These are phyloP conservation scores for Sporothrix mexicana DNA, from an alignment of 2,329 filamentous ascomycete genomes.

Conservation along the genomic window DNA sequence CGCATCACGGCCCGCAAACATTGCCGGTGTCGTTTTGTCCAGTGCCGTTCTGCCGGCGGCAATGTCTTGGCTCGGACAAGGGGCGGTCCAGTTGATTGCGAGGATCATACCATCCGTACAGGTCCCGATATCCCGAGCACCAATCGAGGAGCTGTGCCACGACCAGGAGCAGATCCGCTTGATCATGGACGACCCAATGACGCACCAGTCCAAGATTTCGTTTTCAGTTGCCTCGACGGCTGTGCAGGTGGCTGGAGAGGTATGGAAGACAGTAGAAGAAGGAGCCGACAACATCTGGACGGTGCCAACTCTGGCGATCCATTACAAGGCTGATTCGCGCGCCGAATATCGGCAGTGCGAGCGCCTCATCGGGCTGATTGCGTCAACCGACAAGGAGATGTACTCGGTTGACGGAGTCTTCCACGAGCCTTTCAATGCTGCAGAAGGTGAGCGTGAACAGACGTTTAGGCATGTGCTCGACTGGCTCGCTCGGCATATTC, in stretches of 20 bases:
- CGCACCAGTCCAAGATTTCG: constrained; percentile 4
- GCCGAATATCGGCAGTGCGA: not conserved
- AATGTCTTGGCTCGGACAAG: not conserved
- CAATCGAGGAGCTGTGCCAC: constrained; percentile 9
- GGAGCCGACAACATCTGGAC: not conserved
- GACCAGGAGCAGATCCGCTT: not conserved
- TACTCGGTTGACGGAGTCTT: constrained; percentile 3
- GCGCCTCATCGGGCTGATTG: not conserved
- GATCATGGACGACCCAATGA: not conserved
- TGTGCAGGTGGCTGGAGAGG: not conserved
- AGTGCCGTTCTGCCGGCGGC: not conserved
- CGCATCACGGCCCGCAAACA: not conserved
- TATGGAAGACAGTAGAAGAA: not conserved
- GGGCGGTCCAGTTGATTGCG: not conserved
- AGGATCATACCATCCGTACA: not conserved
- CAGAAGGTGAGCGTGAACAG: not conserved
- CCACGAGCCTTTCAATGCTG: constrained; percentile 5
- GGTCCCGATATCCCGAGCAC: not conserved
- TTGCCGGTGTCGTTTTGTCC: not conserved
- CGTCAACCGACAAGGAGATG: not conserved
- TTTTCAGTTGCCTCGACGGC: constrained; percentile 7
- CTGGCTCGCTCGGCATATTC: not conserved
- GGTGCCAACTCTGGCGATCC: not conserved
- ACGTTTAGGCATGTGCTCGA: not conserved
- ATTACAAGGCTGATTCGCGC: constrained; percentile 9